Evolutionary conservation across 257 asterid genomes (phyloP).

Genomic region (Solanum lycopersicoides): DNA sequence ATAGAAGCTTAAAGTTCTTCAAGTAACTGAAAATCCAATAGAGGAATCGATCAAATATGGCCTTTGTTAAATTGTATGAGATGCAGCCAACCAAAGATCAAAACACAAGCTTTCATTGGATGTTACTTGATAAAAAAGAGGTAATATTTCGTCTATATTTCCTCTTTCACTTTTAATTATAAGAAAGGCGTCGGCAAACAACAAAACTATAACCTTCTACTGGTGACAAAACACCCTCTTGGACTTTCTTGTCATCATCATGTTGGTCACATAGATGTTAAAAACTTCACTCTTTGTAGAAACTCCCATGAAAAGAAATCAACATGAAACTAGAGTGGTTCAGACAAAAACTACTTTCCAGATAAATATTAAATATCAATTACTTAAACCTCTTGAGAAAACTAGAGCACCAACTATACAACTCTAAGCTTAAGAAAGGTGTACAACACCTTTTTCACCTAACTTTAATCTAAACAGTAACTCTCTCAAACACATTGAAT

Average conservation of each 20-base stretch:
- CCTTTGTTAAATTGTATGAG: background rate
- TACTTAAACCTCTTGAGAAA: background rate
- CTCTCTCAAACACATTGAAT: background rate
- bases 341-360: background rate
- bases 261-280: background rate
- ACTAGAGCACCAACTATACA: background rate
- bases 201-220: background rate
- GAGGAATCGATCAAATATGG: background rate
- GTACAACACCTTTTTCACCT: background rate
- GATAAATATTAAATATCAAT: background rate
- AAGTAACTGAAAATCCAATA: background rate
- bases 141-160: background rate
- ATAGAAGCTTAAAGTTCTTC: background rate
- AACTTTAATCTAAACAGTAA: background rate
- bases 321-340: background rate
- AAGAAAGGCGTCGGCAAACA: background rate
- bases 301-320: background rate
- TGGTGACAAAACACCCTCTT: background rate
- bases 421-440: background rate
- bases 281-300: background rate
- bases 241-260: background rate
- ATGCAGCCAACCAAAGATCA: background rate
- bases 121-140: background rate
- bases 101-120: background rate
- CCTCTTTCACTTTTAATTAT: background rate